Evolutionary conservation across 2,329 filamentous ascomycete genomes (phyloP).

Genomic region (Aspergillus pseudoviridinutans): DNA sequence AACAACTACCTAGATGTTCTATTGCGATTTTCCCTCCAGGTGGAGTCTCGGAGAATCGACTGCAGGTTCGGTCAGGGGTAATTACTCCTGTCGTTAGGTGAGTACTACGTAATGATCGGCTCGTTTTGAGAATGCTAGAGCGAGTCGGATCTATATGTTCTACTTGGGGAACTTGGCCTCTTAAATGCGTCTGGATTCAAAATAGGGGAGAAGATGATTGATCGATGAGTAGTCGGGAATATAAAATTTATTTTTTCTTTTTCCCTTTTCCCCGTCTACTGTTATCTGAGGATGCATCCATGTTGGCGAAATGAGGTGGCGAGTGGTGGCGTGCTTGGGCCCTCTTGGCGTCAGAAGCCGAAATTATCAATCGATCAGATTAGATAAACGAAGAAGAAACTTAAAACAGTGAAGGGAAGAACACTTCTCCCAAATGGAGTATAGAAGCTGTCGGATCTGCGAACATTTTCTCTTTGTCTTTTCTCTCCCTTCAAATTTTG

Average conservation of each 20-base stretch:
- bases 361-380: constrained; percentile 14
- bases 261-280: too few species aligned
- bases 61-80: background rate
- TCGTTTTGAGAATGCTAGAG: background rate
- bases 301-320: background rate
- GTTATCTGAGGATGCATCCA: too few species aligned
- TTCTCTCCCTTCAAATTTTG: background rate
- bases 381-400: constrained; percentile 8
- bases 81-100: background rate
- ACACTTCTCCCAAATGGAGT: background rate
- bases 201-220: background rate
- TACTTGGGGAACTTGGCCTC: background rate
- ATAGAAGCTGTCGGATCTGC: background rate
- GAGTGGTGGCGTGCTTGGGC: background rate
- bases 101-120: background rate
- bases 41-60: background rate
- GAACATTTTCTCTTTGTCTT: too few species aligned
- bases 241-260: too few species aligned
- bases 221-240: background rate
- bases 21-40: background rate
- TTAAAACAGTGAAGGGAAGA: background rate
- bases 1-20: background rate
- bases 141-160: background rate
- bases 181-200: background rate
- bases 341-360: background rate